Evolutionary conservation across 177 flowering plant genomes (phyloP).

Genomic region (Vitis hybrid): DNA sequence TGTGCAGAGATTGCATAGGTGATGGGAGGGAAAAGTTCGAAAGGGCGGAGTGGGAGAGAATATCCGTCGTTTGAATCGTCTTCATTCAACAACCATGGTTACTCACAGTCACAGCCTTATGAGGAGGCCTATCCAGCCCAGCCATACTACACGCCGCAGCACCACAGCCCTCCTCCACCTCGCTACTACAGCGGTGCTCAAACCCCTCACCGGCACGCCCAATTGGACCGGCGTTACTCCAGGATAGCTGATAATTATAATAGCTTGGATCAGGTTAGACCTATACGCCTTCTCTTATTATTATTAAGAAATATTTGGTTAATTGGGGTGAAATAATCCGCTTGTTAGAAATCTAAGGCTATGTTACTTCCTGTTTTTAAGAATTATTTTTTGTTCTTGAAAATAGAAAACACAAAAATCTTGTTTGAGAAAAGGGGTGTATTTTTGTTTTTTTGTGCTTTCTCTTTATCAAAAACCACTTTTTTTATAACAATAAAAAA

Average conservation of each 20-base stretch:
- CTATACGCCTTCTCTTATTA: neutral
- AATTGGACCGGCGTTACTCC: conserved; percentile 29
- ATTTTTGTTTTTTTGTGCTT: too few relatives aligned
- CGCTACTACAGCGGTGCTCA: conserved; percentile 18
- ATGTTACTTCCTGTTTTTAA: too few relatives aligned
- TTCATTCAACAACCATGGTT: conserved; percentile 14
- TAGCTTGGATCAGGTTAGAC: conserved; percentile 32
- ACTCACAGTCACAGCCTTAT: conserved; percentile 10
- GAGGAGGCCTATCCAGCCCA: too few relatives aligned
- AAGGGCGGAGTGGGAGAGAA: conserved; percentile 9
- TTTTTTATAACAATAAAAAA: too few relatives aligned
- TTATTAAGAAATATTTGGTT: neutral
- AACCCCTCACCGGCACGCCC: conserved; percentile 18
- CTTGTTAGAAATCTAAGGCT: too few relatives aligned
- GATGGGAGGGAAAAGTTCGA: conserved; percentile 34
- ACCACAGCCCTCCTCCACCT: conserved; percentile 11
- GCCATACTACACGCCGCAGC: conserved; percentile 24
- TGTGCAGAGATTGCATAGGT: neutral
- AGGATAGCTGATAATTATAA: conserved; percentile 34
- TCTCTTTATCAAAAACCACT: too few relatives aligned
- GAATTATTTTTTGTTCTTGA: too few relatives aligned
- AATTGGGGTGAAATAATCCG: too few relatives aligned
- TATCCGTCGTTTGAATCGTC: conserved; percentile 10
- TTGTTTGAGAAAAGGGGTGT: too few relatives aligned
- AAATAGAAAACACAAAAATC: too few relatives aligned